phyloP scores from a whole-genome alignment of 2,329 filamentous ascomycete species.

The Claviceps sp. region DNA sequence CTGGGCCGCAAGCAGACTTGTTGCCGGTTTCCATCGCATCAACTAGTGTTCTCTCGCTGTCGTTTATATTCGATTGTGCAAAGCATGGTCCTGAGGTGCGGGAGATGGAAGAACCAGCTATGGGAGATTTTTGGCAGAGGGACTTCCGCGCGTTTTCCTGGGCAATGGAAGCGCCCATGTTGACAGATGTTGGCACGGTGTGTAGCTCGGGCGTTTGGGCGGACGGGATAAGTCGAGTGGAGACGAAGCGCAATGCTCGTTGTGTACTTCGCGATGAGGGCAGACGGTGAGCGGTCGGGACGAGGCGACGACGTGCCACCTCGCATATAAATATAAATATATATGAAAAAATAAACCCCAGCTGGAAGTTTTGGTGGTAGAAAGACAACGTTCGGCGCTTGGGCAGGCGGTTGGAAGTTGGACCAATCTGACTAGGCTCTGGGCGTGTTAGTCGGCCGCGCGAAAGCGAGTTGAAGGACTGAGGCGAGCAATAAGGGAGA shows the following conservation, averaged over 20 bases:
- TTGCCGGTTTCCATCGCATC: neutral
- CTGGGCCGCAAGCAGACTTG: neutral
- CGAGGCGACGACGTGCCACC: too few relatives aligned
- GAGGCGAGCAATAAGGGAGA: neutral
- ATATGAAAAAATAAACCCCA: neutral
- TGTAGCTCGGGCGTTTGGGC: neutral
- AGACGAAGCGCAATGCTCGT: neutral
- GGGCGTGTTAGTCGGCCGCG: neutral
- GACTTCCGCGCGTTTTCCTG: neutral
- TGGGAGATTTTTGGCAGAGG: neutral
- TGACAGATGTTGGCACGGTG: slow-evolving; percentile 3
- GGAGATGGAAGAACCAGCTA: neutral
- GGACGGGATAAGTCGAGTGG: neutral
- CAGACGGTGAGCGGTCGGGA: neutral
- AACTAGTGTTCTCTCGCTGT: slow-evolving; percentile 5
- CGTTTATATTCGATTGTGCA: slow-evolving; percentile 1
- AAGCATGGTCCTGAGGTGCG: neutral
- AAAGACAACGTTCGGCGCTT: neutral
- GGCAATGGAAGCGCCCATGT: neutral
- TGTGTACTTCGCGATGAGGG: neutral
- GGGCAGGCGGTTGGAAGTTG: neutral
- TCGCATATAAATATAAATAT: too few relatives aligned
- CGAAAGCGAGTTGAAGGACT: neutral
- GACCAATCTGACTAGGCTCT: neutral
- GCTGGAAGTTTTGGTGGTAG: neutral